Evolutionary conservation across 2,329 filamentous ascomycete genomes (phyloP).

Genomic region (Chaetomiaceae sp.): DNA sequence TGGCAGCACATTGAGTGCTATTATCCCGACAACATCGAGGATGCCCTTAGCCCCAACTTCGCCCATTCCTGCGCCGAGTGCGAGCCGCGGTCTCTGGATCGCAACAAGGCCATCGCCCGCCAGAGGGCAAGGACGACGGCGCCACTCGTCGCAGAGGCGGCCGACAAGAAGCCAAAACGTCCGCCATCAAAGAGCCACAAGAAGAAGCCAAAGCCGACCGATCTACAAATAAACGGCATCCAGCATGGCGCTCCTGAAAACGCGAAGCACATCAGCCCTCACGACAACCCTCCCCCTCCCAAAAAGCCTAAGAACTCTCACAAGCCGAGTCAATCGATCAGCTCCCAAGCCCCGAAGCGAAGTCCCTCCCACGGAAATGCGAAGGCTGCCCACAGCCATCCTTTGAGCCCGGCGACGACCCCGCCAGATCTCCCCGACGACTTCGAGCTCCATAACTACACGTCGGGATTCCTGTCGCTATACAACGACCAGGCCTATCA

Average conservation of each 20-base stretch:
- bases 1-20: conserved; percentile 99
- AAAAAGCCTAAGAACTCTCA: conserved; percentile 84
- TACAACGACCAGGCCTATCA: conserved; percentile 60
- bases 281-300: conserved; percentile 49
- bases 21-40: conserved; percentile 68
- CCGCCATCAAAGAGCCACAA: conserved; percentile 76
- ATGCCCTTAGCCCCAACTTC: conserved; percentile 66
- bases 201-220: conserved; percentile 75
- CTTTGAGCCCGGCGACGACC: conserved; percentile 72
- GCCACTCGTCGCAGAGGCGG: conserved; percentile 41
- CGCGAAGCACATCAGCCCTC: conserved; percentile 40
- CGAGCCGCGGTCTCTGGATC: conserved; percentile 70
- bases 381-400: conserved; percentile 51
- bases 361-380: conserved; percentile 61
- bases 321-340: conserved; percentile 70
- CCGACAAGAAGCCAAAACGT: conserved; percentile 68
- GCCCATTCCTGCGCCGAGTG: conserved; percentile 88
- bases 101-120: conserved; percentile 68
- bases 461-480: conserved; percentile 67
- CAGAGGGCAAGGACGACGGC: conserved; percentile 54
- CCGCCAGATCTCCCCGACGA: conserved; percentile 62
- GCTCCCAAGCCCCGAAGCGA: conserved; percentile 61
- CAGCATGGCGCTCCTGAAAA: conserved; percentile 49
- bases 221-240: conserved; percentile 63
- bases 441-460: conserved; percentile 63